Base-by-base conservation (phyloP, 805 yeast genomes). In the Sugiyamaella americana region DNA sequence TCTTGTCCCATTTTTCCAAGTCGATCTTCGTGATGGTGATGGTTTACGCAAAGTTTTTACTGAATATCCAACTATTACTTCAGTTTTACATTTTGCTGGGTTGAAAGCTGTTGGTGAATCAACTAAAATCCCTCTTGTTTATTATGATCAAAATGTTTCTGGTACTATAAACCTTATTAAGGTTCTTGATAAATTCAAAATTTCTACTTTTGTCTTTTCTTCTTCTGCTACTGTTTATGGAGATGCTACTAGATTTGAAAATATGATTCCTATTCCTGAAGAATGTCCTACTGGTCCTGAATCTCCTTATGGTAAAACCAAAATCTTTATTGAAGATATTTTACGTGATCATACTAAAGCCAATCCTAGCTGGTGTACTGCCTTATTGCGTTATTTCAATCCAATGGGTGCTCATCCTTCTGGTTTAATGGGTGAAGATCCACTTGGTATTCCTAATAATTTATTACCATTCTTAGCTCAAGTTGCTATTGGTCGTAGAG, bases 391-490 rank as follows among this genome's bases (percentile, higher is more conserved):
- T 48, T 86, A 84, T 65, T 85, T 84, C 69, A 84, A 85, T 59
- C 93, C 94, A 30, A 82, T 84, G 54, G 94, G 94, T 34, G 91
- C 93, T 16, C 94, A 85, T 60, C 85, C 89, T 2, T 78, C 87
- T 1, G 93, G 93, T 10, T 65, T 78, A 30, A 71, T 85, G 50
- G 94, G 94, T 34, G 94, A 86, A 59, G 89, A 84, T 61, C 89
- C 89, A 4, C 68, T 76, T 50, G 89, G 89, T 11, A 71, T 79
- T 43, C 91, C 94, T 41, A 83, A 82, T 66, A 84, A 85, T 56
- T 66, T 85, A 55, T 69, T 86, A 53, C 93, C 93, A 3, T 80
- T 69, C 60, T 70, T 85, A 60, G 85, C 88, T 2, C 87, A 84
- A 62, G 89, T 84, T 8, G 91, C 91, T 16, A 74, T 76, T 41